Evolutionary conservation across 192 early-diverging fungal species (phyloP), one percentile per base, ranked within the genome.

Genomic region (Neocallimastix lanati): DNA sequence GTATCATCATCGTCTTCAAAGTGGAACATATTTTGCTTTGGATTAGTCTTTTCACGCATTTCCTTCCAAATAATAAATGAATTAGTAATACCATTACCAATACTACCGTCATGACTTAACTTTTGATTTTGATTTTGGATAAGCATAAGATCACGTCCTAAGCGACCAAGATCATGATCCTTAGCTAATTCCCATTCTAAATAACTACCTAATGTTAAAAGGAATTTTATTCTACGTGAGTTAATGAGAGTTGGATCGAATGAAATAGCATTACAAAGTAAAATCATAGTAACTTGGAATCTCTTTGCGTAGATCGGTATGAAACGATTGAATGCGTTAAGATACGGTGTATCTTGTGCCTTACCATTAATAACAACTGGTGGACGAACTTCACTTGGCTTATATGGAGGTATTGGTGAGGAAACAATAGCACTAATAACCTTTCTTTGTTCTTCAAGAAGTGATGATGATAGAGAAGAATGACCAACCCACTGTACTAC

Each of bases 401-500:
- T 82, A 16, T 28, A 40, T 28, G 29, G 78, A 40, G 15, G 77
- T 78, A 79, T 35, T 27, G 30, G 38, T 27, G 40, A 76, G 77
- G 29, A 33, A 25, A 84, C 81, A 16, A 88, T 80, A 14, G 86
- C 78, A 28, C 77, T 29, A 28, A 88, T 80, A 36, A 88, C 81
- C 27, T 85, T 79, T 30, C 85, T 82, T 80, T 88, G 86, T 33
- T 85, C 86, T 78, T 85, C 83, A 30, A 88, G 81, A 35, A 88
- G 78, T 12, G 80, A 79, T 11, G 80, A 76, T 28, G 84, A 82
- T 21, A 88, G 82, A 4, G 81, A 79, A 3, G 84, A 80, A 77
- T 84, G 77, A 11, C 86, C 86, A 33, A 88, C 83, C 86, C 86
- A 88, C 77, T 88, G 86, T 29, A 82, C 80, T 12, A 86, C 86